A percentile compares a stretch with the other conserved stretches of the same genome.
Conservation (phyloP, 1,284 basidiomycete genomes). For the Inonotus hispidus region DNA sequence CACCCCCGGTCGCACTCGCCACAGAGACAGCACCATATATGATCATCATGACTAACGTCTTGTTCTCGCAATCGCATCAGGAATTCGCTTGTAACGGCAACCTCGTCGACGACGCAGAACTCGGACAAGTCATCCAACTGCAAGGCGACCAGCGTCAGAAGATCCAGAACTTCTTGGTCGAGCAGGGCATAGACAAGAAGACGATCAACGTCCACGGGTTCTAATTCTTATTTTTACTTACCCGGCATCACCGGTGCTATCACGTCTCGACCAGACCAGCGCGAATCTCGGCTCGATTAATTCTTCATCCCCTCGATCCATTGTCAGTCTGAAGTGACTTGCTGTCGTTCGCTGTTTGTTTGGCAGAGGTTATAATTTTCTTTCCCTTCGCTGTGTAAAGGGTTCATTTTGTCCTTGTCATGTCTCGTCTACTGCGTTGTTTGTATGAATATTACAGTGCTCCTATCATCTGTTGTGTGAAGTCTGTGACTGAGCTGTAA, state of each 20-base stretch:
- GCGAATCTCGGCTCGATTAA: not conserved
- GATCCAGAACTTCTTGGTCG: slow-evolving; percentile 82
- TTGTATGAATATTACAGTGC: slow-evolving; percentile 1
- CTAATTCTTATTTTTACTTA: slow-evolving; percentile 34
- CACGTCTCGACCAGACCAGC: not conserved
- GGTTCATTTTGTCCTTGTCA: not conserved
- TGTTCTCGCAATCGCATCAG: slow-evolving; percentile 38
- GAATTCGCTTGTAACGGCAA: slow-evolving; percentile 99
- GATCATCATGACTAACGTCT: slow-evolving; percentile 9
- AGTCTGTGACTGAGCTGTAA: not conserved
- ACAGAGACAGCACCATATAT: not conserved
- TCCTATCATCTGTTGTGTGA: not conserved
- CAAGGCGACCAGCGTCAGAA: slow-evolving; percentile 97
- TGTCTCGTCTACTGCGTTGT: not conserved
- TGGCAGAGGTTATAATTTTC: too few relatives aligned
- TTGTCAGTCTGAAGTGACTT: not conserved
- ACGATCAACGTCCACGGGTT: slow-evolving; percentile 87
- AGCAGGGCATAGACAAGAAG: slow-evolving; percentile 66
- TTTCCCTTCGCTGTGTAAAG: not conserved
- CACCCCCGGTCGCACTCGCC: not conserved
- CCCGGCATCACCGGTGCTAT: not conserved
- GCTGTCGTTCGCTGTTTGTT: not conserved
- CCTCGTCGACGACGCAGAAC: slow-evolving; percentile 93
- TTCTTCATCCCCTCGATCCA: not conserved
- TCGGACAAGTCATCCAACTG: slow-evolving; percentile 97